Evolutionary conservation across 352 stramenopile species (phyloP).

Genomic region (Pythium brachiatum): DNA sequence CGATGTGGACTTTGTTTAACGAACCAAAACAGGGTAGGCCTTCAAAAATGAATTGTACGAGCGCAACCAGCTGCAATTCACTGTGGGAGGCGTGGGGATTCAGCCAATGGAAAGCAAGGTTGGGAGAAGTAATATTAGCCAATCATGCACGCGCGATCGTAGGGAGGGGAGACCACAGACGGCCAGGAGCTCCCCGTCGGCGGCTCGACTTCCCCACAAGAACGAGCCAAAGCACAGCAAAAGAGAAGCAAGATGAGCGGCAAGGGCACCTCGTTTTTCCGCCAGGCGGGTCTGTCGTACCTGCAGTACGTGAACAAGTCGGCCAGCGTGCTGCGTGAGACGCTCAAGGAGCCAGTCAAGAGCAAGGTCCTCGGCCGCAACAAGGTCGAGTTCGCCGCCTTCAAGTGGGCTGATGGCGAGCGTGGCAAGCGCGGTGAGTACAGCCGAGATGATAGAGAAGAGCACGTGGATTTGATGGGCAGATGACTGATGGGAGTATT

Average conservation of each 20-base stretch:
- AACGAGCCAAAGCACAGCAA: conserved; percentile 9
- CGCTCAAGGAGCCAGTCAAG: conserved; percentile 87
- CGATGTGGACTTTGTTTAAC: neutral
- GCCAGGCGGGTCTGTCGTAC: conserved; percentile 84
- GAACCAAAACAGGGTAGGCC: conserved; percentile 13
- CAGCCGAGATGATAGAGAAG: neutral
- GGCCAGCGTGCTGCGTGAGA: conserved; percentile 62
- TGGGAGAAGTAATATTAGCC: conserved; percentile 7
- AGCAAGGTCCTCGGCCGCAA: conserved; percentile 70
- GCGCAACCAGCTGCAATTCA: neutral
- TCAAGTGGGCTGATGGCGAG: conserved; percentile 85
- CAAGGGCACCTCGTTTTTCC: conserved; percentile 86
- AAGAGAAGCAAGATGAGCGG: conserved; percentile 45
- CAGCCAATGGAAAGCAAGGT: conserved; percentile 14
- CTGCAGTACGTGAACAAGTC: conserved; percentile 89
- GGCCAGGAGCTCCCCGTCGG: neutral
- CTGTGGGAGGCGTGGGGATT: neutral
- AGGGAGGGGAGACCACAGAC: conserved; percentile 24
- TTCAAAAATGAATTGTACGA: conserved; percentile 21
- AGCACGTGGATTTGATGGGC: neutral
- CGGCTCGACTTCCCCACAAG: neutral
- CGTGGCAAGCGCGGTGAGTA: conserved; percentile 67
- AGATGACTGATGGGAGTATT: neutral
- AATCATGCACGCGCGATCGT: conserved; percentile 8
- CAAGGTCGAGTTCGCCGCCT: conserved; percentile 80